A percentile compares a stretch with the other conserved stretches of the same genome.
Conservation (phyloP, 345 rosid genomes). For the Linum lewisii region DNA sequence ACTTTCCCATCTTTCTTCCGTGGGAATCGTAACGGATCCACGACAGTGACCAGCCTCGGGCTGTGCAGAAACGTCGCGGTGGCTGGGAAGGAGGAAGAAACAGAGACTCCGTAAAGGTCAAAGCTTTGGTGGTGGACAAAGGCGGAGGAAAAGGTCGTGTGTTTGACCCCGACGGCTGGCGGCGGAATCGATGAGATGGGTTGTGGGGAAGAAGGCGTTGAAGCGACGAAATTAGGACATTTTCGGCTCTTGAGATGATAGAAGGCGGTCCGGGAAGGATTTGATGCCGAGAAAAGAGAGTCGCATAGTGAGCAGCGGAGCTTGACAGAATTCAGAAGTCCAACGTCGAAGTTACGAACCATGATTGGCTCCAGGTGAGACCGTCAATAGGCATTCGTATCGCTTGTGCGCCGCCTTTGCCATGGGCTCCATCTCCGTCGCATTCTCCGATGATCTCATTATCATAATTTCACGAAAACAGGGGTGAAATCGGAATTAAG, state of each 20-base stretch:
- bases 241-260: slow-evolving; percentile 97
- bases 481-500: background rate
- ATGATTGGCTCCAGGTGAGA: slow-evolving; percentile 86
- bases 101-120: slow-evolving; percentile 10
- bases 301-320: slow-evolving; percentile 96
- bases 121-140: slow-evolving; percentile 3
- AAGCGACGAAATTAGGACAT: slow-evolving; percentile 74
- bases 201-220: slow-evolving; percentile 26
- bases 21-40: no score
- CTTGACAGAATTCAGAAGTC: slow-evolving; percentile 87
- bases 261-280: slow-evolving; percentile 94
- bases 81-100: slow-evolving; percentile 3
- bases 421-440: no score
- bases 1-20: no score
- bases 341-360: slow-evolving; percentile 77
- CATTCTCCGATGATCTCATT: slow-evolving; percentile 21
- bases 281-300: slow-evolving; percentile 97
- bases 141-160: slow-evolving; percentile 20
- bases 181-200: slow-evolving; percentile 60
- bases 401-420: slow-evolving; percentile 72
- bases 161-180: slow-evolving; percentile 41
- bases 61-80: slow-evolving; percentile 25
- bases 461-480: background rate
- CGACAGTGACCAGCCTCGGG: slow-evolving; percentile 60
- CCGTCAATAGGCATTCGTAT: slow-evolving; percentile 76